Conservation (phyloP, 192 early-diverging fungal genomes). For the Coemansia sp. region DNA sequence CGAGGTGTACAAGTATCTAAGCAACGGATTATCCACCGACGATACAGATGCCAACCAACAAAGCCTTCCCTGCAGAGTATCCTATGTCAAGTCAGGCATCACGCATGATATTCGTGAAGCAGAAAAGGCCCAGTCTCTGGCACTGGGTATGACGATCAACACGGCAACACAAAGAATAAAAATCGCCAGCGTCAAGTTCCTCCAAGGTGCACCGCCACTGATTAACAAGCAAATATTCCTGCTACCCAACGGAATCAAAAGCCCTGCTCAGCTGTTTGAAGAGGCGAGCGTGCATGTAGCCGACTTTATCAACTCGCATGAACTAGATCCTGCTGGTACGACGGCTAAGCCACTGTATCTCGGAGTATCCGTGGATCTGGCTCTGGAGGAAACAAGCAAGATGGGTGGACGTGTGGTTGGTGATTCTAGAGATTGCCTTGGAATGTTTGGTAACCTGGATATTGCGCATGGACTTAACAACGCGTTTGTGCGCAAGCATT, state of each 20-base stretch:
- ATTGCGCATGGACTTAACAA: slow-evolving; percentile 71
- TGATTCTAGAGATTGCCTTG: slow-evolving; percentile 9
- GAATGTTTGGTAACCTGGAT: slow-evolving; percentile 68
- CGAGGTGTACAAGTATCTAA: slow-evolving; percentile 16
- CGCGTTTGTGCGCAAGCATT: slow-evolving; percentile 59
- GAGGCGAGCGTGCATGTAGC: slow-evolving; percentile 80
- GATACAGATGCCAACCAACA: not conserved
- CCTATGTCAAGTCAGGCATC: slow-evolving; percentile 18
- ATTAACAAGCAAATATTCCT: slow-evolving; percentile 45
- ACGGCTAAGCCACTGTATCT: slow-evolving; percentile 15
- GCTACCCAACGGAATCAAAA: not conserved
- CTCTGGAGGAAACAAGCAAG: slow-evolving; percentile 75
- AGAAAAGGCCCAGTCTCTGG: not conserved
- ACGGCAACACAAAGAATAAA: slow-evolving; percentile 20
- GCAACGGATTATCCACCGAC: slow-evolving; percentile 8
- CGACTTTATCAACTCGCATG: slow-evolving; percentile 60
- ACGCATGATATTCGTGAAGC: slow-evolving; percentile 17
- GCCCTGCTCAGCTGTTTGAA: slow-evolving; percentile 43
- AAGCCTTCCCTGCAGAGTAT: slow-evolving; percentile 21
- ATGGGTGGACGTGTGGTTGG: slow-evolving; percentile 56
- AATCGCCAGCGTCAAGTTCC: slow-evolving; percentile 33
- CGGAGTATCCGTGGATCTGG: slow-evolving; percentile 94
- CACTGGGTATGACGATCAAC: slow-evolving; percentile 31
- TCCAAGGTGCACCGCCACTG: slow-evolving; percentile 2
- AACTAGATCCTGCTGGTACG: not conserved